Conservation (phyloP, 2,329 filamentous ascomycete species). For the Microdochium paspali region DNA sequence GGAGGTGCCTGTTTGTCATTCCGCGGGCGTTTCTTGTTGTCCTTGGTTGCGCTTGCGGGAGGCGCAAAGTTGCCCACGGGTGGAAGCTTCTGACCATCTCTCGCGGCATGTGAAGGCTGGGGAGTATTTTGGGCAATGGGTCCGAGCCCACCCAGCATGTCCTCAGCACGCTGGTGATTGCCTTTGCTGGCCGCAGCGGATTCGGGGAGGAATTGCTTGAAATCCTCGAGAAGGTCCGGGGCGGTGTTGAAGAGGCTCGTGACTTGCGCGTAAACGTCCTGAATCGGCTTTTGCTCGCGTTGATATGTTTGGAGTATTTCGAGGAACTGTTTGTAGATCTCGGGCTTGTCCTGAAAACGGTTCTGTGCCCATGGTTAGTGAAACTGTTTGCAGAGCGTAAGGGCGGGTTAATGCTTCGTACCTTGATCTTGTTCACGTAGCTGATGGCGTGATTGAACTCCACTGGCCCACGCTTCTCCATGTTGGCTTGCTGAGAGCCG, state of each 20-base stretch:
- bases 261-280: conserved; percentile 96
- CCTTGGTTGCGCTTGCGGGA: conserved; percentile 70
- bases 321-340: conserved; percentile 98
- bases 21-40: conserved; percentile 79
- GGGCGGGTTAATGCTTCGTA: conserved; percentile 29
- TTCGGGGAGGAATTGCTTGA: conserved; percentile 96
- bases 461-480: conserved; percentile 86
- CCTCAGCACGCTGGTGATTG: conserved; percentile 50
- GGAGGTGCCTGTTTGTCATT: conserved; percentile 42
- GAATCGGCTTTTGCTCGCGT: conserved; percentile 93
- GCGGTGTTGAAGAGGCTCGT: conserved; percentile 89
- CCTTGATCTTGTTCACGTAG: conserved; percentile 99
- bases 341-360: conserved; percentile 89
- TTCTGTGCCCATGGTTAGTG: conserved; percentile 50
- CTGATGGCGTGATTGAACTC: conserved; percentile 99
- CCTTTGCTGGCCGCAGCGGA: conserved; percentile 57
- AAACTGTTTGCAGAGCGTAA: neutral
- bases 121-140: conserved; percentile 40
- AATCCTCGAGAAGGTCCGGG: conserved; percentile 91
- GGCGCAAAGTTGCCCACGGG: conserved; percentile 93
- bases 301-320: conserved; percentile 98
- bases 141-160: conserved; percentile 48
- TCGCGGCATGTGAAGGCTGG: conserved; percentile 35
- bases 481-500: conserved; percentile 42
- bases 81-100: conserved; percentile 70